These are phyloP conservation scores for Cupressus sempervirens DNA, from an alignment of 75 land plant genomes.

Conservation along the genomic window DNA sequence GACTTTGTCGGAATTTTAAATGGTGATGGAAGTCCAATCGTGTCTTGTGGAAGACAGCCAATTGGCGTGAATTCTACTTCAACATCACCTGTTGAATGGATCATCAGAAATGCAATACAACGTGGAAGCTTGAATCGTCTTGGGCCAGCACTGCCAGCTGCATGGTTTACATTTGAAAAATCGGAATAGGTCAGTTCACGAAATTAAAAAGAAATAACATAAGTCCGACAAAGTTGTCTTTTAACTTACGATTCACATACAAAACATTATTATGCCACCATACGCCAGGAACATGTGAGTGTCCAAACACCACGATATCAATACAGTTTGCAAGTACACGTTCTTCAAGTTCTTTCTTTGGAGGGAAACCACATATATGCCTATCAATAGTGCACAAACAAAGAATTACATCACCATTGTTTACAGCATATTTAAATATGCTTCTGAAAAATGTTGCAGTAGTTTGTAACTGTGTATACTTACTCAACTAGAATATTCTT, in stretches of 20 bases:
- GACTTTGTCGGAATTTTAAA: not conserved
- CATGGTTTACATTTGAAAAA: conserved; percentile 3
- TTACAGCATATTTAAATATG: not conserved
- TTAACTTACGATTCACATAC: conserved; percentile 23
- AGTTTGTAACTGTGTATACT: not conserved
- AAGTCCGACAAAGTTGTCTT: not conserved
- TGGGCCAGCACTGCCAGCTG: conserved; percentile 27
- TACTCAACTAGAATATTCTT: conserved; percentile 12
- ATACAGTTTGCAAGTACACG: not conserved
- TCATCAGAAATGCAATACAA: conserved; percentile 19
- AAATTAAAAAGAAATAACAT: not conserved
- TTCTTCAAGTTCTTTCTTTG: conserved; percentile 15
- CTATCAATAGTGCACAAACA: not conserved
- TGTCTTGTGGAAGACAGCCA: conserved; percentile 12
- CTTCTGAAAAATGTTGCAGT: not conserved
- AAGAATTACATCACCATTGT: not conserved
- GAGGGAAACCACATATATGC: conserved; percentile 27
- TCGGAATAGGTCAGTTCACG: not conserved
- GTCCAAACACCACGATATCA: conserved; percentile 22
- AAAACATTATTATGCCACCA: conserved; percentile 18
- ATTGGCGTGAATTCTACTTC: conserved; percentile 15
- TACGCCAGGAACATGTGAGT: conserved; percentile 22
- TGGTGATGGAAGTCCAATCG: conserved; percentile 1
- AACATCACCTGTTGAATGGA: conserved; percentile 12
- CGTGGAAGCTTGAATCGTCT: conserved; percentile 28